Conservation (phyloP, 2,329 filamentous ascomycete genomes). For the Penicillium sp. region DNA sequence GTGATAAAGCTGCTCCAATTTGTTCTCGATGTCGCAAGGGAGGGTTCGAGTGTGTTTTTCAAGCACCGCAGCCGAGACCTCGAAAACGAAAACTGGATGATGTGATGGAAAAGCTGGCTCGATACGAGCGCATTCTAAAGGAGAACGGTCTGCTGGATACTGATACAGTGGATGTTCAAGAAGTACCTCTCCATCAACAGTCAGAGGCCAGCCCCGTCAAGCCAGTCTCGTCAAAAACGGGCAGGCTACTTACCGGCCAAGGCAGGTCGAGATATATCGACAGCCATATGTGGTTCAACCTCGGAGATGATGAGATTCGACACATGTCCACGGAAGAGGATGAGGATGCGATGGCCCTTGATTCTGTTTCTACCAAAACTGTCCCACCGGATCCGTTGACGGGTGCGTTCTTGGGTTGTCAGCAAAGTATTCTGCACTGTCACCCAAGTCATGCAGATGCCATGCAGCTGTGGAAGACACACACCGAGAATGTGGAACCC, state of each 20-base stretch:
- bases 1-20: conserved; percentile 19
- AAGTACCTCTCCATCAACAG: neutral
- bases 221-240: conserved; percentile 9
- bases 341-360: conserved; percentile 24
- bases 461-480: conserved; percentile 76
- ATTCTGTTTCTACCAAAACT: neutral
- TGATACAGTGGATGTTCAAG: neutral
- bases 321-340: conserved; percentile 35
- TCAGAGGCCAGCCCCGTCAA: neutral
- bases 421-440: conserved; percentile 36
- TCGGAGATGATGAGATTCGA: conserved; percentile 37
- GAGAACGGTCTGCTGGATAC: conserved; percentile 16
- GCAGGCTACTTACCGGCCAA: conserved; percentile 10
- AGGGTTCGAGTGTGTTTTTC: conserved; percentile 19
- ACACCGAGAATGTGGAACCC: conserved; percentile 75
- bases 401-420: conserved; percentile 22
- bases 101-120: conserved; percentile 30
- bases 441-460: conserved; percentile 48
- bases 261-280: conserved; percentile 53
- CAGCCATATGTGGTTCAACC: conserved; percentile 39
- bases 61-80: conserved; percentile 13
- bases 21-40: conserved; percentile 24
- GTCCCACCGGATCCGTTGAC: conserved; percentile 17
- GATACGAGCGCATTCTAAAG: conserved; percentile 29
- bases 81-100: conserved; percentile 26